These are phyloP conservation scores for Neurospora africana DNA, from an alignment of 495 filamentous ascomycete species.

Conservation along the genomic window DNA sequence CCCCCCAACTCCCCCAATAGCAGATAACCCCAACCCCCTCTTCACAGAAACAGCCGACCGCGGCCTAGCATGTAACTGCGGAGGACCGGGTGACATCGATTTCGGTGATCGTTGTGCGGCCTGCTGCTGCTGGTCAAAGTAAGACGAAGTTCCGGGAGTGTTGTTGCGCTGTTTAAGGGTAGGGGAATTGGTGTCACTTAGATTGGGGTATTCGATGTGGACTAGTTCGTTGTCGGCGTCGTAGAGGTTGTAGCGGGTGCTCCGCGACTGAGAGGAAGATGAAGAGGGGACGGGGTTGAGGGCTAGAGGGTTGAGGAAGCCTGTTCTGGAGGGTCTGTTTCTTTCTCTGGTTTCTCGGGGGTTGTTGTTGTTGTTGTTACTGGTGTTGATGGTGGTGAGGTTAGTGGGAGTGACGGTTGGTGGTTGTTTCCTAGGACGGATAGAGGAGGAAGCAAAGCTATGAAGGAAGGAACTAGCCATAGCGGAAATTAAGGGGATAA, in stretches of 20 bases:
- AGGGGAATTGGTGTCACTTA: background rate
- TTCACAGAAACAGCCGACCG: background rate
- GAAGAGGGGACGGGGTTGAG: background rate
- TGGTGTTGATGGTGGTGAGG: background rate
- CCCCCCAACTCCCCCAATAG: background rate
- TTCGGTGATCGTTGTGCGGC: background rate
- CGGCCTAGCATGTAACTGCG: background rate
- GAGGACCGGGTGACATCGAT: background rate
- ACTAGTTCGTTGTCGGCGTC: background rate
- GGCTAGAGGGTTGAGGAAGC: background rate
- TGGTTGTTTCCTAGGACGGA: background rate
- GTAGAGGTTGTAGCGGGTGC: background rate
- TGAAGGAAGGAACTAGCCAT: background rate
- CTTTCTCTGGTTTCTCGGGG: background rate
- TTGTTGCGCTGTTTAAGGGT: background rate
- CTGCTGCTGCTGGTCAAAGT: background rate
- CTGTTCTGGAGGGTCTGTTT: background rate
- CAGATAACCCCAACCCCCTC: background rate
- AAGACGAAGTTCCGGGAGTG: background rate
- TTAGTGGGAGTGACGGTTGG: background rate
- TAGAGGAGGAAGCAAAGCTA: background rate
- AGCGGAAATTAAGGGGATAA: background rate
- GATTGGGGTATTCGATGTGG: background rate
- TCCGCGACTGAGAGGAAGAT: background rate
- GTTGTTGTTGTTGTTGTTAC: background rate